Conservation (phyloP, 2,329 filamentous ascomycete species). For the Phyllosticta paracitricarpa region DNA sequence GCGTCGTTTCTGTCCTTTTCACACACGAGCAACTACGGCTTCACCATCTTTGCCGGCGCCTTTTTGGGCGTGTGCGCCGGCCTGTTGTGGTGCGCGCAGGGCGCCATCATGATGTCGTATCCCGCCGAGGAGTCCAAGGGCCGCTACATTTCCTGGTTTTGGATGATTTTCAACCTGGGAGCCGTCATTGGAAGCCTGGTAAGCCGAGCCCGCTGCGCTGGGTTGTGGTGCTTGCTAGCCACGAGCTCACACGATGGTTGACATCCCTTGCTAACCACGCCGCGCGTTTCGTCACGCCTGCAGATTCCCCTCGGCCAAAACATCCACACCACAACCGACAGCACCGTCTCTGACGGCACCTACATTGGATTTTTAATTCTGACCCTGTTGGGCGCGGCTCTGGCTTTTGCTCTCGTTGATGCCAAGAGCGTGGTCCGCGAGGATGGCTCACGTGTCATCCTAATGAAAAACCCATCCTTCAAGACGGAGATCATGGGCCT, state of each 20-base stretch:
- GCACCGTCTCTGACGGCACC: slow-evolving; percentile 62
- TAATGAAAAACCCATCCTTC: slow-evolving; percentile 89
- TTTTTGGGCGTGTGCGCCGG: slow-evolving; percentile 70
- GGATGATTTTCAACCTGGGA: slow-evolving; percentile 90
- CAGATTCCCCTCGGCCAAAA: slow-evolving; percentile 66
- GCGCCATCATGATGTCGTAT: slow-evolving; percentile 84
- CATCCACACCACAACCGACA: slow-evolving; percentile 45
- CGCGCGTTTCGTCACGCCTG: not conserved
- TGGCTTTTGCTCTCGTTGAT: slow-evolving; percentile 62
- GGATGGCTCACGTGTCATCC: slow-evolving; percentile 68
- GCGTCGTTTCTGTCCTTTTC: slow-evolving; percentile 61
- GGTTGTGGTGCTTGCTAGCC: slow-evolving; percentile 21
- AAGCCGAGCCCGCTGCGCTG: slow-evolving; percentile 21
- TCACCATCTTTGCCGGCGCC: slow-evolving; percentile 66
- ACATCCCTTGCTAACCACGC: slow-evolving; percentile 4
- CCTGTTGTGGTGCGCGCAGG: slow-evolving; percentile 73
- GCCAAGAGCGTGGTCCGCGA: slow-evolving; percentile 62
- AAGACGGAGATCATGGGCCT: slow-evolving; percentile 68
- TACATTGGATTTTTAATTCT: slow-evolving; percentile 83
- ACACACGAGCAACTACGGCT: slow-evolving; percentile 57
- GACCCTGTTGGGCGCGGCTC: slow-evolving; percentile 59
- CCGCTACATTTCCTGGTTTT: slow-evolving; percentile 82
- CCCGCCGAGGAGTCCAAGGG: slow-evolving; percentile 74
- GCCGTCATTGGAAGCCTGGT: slow-evolving; percentile 73
- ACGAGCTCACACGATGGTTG: not conserved